These are phyloP conservation scores for Alternaria longipes DNA, from an alignment of 2,329 filamentous ascomycete genomes.

Conservation along the genomic window DNA sequence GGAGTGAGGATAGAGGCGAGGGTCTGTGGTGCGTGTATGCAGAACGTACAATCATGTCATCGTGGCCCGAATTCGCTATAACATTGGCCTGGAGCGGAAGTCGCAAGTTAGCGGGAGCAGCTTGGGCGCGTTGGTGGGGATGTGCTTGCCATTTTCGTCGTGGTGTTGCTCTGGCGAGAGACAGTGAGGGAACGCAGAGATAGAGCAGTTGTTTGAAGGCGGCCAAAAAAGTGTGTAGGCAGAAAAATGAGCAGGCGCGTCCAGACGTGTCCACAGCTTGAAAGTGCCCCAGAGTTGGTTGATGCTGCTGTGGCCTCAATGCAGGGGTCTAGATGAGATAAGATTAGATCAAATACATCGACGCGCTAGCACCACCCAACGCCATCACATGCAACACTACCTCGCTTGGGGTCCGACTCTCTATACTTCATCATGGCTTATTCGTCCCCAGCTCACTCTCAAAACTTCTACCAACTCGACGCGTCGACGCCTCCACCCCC, in stretches of 20 bases:
- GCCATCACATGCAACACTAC: conserved; percentile 15
- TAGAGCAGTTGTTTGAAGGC: neutral
- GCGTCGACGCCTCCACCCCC: conserved; percentile 59
- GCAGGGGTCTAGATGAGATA: conserved; percentile 45
- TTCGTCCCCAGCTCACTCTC: conserved; percentile 51
- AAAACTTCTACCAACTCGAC: conserved; percentile 53
- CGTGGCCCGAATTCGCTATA: conserved; percentile 87
- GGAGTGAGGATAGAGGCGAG: neutral
- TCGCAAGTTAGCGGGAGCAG: conserved; percentile 42
- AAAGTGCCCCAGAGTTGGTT: conserved; percentile 26
- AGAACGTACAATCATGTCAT: conserved; percentile 97
- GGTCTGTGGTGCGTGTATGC: conserved; percentile 7
- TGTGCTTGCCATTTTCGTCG: conserved; percentile 39
- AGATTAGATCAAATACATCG: conserved; percentile 39
- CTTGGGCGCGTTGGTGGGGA: conserved; percentile 27
- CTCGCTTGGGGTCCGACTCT: neutral
- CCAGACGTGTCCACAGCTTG: conserved; percentile 34
- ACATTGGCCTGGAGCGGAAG: conserved; percentile 70
- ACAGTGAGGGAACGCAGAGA: neutral
- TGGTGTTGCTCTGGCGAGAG: conserved; percentile 12
- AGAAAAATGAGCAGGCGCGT: conserved; percentile 19
- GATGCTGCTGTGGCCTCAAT: conserved; percentile 44
- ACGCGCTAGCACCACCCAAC: conserved; percentile 9
- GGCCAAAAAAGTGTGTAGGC: conserved; percentile 19
- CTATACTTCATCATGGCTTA: conserved; percentile 43